Percentiles rank a stretch among this genome's conserved stretches.
phyloP scores from a whole-genome alignment of 306 rosid genomes.

The Ziziphus jujuba region DNA sequence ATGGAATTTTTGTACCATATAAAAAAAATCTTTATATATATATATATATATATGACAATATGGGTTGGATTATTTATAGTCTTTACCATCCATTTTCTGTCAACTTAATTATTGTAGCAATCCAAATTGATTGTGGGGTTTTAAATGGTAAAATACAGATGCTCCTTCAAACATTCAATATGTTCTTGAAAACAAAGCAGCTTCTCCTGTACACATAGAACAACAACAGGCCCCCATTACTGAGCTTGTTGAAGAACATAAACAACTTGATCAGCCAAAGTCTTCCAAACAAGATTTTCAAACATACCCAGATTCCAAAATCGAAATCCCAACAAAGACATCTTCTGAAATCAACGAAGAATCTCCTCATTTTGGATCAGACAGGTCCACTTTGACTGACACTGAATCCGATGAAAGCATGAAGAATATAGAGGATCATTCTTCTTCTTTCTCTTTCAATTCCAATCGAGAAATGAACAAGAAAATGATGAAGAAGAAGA shows the following conservation, averaged over 20 bases:
- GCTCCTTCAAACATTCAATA: neutral
- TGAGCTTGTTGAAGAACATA: slow-evolving; percentile 14
- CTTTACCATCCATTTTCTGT: neutral
- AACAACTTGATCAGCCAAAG: slow-evolving; percentile 24
- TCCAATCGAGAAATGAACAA: slow-evolving; percentile 27
- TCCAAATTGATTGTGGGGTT: no score
- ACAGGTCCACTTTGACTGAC: slow-evolving; percentile 50
- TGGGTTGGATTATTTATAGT: neutral
- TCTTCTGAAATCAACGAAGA: slow-evolving; percentile 56
- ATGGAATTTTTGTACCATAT: neutral
- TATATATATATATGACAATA: neutral
- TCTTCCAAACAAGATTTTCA: slow-evolving; percentile 9
- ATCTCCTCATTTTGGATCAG: slow-evolving; percentile 47
- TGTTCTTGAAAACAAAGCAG: no score
- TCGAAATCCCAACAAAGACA: slow-evolving; percentile 25
- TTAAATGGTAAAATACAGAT: neutral
- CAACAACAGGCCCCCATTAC: neutral
- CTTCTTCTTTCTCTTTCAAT: slow-evolving; percentile 38
- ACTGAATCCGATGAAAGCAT: slow-evolving; percentile 34
- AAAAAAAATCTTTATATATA: neutral
- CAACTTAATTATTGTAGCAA: neutral
- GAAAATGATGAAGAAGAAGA: slow-evolving; percentile 12
- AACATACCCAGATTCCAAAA: slow-evolving; percentile 16
- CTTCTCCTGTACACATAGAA: neutral
- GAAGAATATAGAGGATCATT: slow-evolving; percentile 38